Conservation (phyloP, 78 protist genomes). For the Protostelium mycophagum region DNA sequence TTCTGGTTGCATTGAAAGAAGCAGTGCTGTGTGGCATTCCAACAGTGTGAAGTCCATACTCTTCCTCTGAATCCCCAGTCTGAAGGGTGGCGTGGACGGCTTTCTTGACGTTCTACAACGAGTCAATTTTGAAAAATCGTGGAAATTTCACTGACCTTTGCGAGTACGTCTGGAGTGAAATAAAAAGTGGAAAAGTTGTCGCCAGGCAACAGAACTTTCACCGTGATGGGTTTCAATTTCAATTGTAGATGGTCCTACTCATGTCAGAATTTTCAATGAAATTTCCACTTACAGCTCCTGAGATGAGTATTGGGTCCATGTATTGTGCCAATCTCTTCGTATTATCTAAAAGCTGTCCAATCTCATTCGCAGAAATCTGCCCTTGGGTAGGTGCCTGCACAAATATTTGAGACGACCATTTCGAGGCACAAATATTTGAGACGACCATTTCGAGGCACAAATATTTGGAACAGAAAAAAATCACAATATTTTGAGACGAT, state of each 20-base stretch:
- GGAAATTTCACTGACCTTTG: no score
- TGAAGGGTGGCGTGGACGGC: not conserved
- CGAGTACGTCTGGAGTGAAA: not conserved
- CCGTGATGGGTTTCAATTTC: not conserved
- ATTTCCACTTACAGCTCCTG: not conserved
- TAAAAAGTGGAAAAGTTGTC: not conserved
- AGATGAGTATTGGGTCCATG: not conserved
- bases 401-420: no score
- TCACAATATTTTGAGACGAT: no score
- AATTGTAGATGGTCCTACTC: not conserved
- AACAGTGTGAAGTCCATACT: not conserved
- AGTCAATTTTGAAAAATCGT: no score
- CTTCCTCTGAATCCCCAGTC: not conserved
- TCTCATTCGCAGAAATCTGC: not conserved
- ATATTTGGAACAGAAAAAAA: no score
- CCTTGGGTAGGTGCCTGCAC: no score
- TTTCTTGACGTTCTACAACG: not conserved
- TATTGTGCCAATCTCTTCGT: not conserved
- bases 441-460: no score
- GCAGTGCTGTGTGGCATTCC: not conserved
- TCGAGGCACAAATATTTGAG: no score
- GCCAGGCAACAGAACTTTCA: not conserved
- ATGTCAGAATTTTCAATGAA: not conserved
- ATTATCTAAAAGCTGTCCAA: not conserved
- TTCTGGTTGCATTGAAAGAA: not conserved